A percentile compares a stretch with the other conserved stretches of the same genome.
phyloP scores from a whole-genome alignment of 2,329 filamentous ascomycete species.

The Penicillium capsulatum region DNA sequence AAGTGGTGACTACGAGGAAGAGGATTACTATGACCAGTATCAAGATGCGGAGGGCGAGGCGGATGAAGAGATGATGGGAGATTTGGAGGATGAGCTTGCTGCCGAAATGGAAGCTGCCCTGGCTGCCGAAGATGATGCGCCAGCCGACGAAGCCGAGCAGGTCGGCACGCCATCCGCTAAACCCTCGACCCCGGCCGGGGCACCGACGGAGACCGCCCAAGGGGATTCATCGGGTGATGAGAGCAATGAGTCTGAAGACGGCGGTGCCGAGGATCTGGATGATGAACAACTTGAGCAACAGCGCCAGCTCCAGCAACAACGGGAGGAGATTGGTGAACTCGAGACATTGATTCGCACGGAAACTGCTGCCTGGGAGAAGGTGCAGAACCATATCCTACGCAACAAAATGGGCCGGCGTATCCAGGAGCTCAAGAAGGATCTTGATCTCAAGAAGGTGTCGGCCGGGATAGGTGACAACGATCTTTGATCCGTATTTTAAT shows the following conservation, averaged over 20 bases:
- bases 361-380: slow-evolving; percentile 39
- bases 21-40: slow-evolving; percentile 48
- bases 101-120: slow-evolving; percentile 44
- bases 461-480: slow-evolving; percentile 37
- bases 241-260: slow-evolving; percentile 37
- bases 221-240: slow-evolving; percentile 42
- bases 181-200: slow-evolving; percentile 28
- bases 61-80: slow-evolving; percentile 43
- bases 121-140: slow-evolving; percentile 37
- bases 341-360: slow-evolving; percentile 39
- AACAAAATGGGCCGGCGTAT: slow-evolving; percentile 44
- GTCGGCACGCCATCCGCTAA: slow-evolving; percentile 33
- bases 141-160: slow-evolving; percentile 26
- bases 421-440: slow-evolving; percentile 42
- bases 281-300: slow-evolving; percentile 43
- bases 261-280: slow-evolving; percentile 38
- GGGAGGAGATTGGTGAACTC: slow-evolving; percentile 44
- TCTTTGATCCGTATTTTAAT: slow-evolving; percentile 15
- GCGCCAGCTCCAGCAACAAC: slow-evolving; percentile 42
- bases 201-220: slow-evolving; percentile 1
- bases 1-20: slow-evolving; percentile 49
- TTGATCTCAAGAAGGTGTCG: slow-evolving; percentile 43
- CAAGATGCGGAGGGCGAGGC: slow-evolving; percentile 49
- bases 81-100: slow-evolving; percentile 41
- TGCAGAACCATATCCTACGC: slow-evolving; percentile 40